Base-by-base conservation (phyloP, 2,329 filamentous ascomycete genomes). In the Calonectria pseudoturangicola region DNA sequence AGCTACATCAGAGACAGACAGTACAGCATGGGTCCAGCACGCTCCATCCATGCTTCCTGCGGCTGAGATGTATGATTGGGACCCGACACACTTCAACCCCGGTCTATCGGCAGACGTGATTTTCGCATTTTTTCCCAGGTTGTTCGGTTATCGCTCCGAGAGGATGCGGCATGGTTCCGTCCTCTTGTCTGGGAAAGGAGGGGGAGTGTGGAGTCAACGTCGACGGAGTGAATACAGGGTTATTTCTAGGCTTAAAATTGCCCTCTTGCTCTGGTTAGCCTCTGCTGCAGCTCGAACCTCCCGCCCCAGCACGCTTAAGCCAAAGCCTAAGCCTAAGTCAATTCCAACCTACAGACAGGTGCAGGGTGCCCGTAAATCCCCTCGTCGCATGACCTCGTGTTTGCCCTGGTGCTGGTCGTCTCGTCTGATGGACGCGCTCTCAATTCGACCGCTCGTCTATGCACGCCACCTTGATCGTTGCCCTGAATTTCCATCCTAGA, bases 91-190 rank as follows among this genome's bases (percentile, higher is more conserved):
- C 41, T 50, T 9, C 13, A 28, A 33, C 18, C 43, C 21, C 9
- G 54, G 43, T 43, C 51, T 21, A 68, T 36, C 33, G 58, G 58
- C 58, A 47, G 39, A 45, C 18, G 16, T 33, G 41, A 41, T 60
- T 25, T n/a, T 47, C 39, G 16, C 58, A 45, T 62, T 25, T 28
- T 33, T 8, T 4, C 63, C 50, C 66, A 67, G 51, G n/a, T 48
- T n/a, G 30, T 45, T 68, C 66, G 45, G 66, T 21, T 68, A 45
- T 39, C 12, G 39, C 39, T 30, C 65, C n/a, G 41, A 68, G 62
- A 62, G 36, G 25, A 25, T 33, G 58, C 66, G 66, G 66, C 48
- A 68, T 54, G 47, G 43, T 68, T 68, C 66, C 66, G 66, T 63
- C 45, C 45, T 43, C n/a, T 41, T 62, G 41, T 60, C 21, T 15